phyloP scores from a whole-genome alignment of 805 yeast genomes.

The Candida gorgasii region DNA sequence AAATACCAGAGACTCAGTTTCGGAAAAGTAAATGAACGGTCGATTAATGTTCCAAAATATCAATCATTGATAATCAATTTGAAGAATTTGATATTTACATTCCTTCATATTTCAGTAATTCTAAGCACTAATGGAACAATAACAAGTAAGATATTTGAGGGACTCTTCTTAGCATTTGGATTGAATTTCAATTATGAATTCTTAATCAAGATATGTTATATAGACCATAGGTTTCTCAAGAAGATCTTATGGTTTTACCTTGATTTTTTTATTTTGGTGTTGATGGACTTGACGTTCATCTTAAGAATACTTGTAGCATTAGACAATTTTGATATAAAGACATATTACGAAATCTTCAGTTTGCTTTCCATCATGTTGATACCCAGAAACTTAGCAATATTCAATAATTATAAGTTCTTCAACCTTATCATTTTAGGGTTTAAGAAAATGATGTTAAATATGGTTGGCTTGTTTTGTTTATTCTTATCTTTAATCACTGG shows the following conservation, averaged over 20 bases:
- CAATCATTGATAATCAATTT: slow-evolving; percentile 42
- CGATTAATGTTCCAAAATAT: slow-evolving; percentile 41
- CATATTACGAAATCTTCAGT: slow-evolving; percentile 37
- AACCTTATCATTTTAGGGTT: slow-evolving; percentile 52
- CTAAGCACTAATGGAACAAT: slow-evolving; percentile 22
- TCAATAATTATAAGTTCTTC: slow-evolving; percentile 54
- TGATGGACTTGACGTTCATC: slow-evolving; percentile 37
- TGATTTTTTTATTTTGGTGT: slow-evolving; percentile 42
- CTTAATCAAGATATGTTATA: slow-evolving; percentile 41
- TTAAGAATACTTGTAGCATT: slow-evolving; percentile 21
- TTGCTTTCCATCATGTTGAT: slow-evolving; percentile 49
- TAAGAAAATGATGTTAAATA: slow-evolving; percentile 51
- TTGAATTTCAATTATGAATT: slow-evolving; percentile 51
- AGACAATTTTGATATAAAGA: slow-evolving; percentile 15
- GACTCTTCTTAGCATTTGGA: slow-evolving; percentile 45
- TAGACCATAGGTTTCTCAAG: slow-evolving; percentile 47
- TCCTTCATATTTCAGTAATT: slow-evolving; percentile 22
- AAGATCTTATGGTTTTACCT: slow-evolving; percentile 55
- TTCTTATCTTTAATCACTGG: slow-evolving; percentile 54
- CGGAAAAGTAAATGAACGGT: slow-evolving; percentile 29
- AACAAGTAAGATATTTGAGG: slow-evolving; percentile 25
- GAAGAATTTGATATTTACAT: slow-evolving; percentile 26
- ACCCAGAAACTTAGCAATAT: slow-evolving; percentile 50
- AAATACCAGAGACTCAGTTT: slow-evolving; percentile 32
- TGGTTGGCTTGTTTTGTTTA: slow-evolving; percentile 48